Base-by-base conservation (phyloP, 352 stramenopile genomes). In the Globisporangium splendens region DNA sequence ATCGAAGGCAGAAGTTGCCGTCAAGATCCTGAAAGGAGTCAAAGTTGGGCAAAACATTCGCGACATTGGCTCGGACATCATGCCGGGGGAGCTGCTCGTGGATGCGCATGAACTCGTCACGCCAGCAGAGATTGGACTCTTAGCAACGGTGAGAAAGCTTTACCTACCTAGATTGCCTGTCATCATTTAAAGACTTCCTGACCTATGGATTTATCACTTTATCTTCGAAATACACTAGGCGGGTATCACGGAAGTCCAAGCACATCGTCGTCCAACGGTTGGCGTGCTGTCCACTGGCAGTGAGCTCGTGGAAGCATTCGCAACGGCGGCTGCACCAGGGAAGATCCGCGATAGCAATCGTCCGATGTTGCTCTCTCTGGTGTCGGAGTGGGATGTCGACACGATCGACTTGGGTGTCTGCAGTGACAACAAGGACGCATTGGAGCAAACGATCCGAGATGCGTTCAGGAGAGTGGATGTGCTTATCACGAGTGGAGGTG, bases 261-360 rank as follows among this genome's bases (percentile, higher is more conserved):
- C 94, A 15, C 79, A 93, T 31, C 58, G 75, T 2, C 70, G 69
- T 10, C 88, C 93, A 8, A 66, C 83, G 2, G 81, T 99, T 7
- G 96, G 92, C 38, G 86, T 99, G 42, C 65, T 99, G 8, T 99
- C 96, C 6, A 98, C 96, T 0, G 97, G 96, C 10, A 97, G 93
- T 59, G 97, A 99, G 73, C 74, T 99, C 0, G 68, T 97, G 2
- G 68, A 88, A 31, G 69, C 79, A 0, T 88, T 82, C 50, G 58
- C 66, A 24, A 51, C 70, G 8, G 72, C 68, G 11, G 17, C 39
- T 13, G 55, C 66, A 15, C 63, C 57, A 0, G 84, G 88, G 15
- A 93, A 95, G 66, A 98, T 99, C 66, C 89, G 91, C 48, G 96
- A 99, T 73, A 95, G 86, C 50, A 99, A 99, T 65, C 85, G 95